Base-by-base conservation (phyloP, 192 early-diverging fungal genomes). In the Entomortierella parvispora region DNA sequence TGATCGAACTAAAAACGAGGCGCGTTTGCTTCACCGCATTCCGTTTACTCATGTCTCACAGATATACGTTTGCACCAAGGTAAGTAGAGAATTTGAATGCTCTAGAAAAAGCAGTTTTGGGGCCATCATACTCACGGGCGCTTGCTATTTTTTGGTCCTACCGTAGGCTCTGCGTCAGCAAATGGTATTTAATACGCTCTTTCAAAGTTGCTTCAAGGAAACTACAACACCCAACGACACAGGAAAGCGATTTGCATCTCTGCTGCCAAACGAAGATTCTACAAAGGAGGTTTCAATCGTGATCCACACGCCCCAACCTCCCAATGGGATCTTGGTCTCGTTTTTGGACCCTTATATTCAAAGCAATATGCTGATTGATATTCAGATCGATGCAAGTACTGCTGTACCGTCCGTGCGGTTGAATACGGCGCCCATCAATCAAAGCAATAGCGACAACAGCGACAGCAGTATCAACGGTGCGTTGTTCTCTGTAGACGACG, bases 201-300 rank as follows among this genome's bases (percentile, higher is more conserved):
- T 86, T 47, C 80, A 77, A 28, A 82, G 81, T 45, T 84, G 82
- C n/a, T 86, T 86, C 60, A 84, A 82, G 33, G 69, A 76, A 25
- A 65, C 71, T 8, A 45, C 45, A 4, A 25, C 54, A 1, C 46
- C 42, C 15, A 50, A 48, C 26, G 68, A 62, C 10, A 65, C 22
- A 22, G 62, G 45, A 9, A 63, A 61, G 37, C 49, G 56, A 25
- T n/a, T 62, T 3, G 61, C 45, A 11, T 49, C 60, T 4, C 45
- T 65, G 15, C 45, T 34, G 3, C 64, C 45, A 18, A 29, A 31
- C 7, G 48, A 34, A 2, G 65, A 71, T 4, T n/a, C 9, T 2
- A 25, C 17, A 8, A 17, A 31, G 9, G 64, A 69, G 37, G 68
- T 80, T 11, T 49, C 68, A 3, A 65, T 71, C 40, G 40, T 67